Evolutionary conservation across 306 rosid species (phyloP).

Genomic region (Medicago truncatula): MtrunA17r5.0-ANR NC_053042.1:40271501-40272000

Average conservation of each 20-base stretch:
- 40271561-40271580: slow-evolving; percentile 3
- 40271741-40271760: not conserved
- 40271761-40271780: not conserved
- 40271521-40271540: slow-evolving; percentile 16
- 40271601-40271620: slow-evolving; percentile 21
- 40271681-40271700: slow-evolving; percentile 20
- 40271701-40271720: slow-evolving; percentile 35
- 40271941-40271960: slow-evolving; percentile 15
- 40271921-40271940: slow-evolving; percentile 25
- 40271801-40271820: slow-evolving; percentile 11
- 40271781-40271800: not conserved
- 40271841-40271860: not conserved
- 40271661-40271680: slow-evolving; percentile 3
- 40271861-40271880: slow-evolving; percentile 10
- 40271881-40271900: not conserved
- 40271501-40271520: slow-evolving; percentile 49
- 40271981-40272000: not conserved
- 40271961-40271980: not conserved
- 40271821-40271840: not conserved
- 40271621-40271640: slow-evolving; percentile 21
- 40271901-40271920: slow-evolving; percentile 7
- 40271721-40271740: not conserved
- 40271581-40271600: slow-evolving; percentile 29
- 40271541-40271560: slow-evolving; percentile 20
- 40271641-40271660: slow-evolving; percentile 20